These are phyloP conservation scores for Puccinia novopanici DNA, from an alignment of 1,284 basidiomycete genomes.

Conservation along the genomic window DNA sequence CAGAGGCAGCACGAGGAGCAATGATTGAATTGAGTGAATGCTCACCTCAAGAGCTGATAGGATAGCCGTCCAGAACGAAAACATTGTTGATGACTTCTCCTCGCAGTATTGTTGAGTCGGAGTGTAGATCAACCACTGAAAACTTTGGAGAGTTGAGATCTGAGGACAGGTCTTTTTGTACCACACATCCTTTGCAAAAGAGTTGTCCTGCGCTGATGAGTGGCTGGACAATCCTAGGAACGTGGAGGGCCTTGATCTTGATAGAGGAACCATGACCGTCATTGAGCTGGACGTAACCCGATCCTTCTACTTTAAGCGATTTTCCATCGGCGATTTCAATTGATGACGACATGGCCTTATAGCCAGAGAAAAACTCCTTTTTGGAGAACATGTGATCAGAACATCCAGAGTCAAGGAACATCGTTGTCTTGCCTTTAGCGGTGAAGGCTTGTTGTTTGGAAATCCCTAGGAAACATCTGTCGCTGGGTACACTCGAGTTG, in stretches of 20 bases:
- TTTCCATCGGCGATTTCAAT: slow-evolving; percentile 6
- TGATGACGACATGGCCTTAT: not conserved
- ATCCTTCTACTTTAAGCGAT: not conserved
- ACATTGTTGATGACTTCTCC: not conserved
- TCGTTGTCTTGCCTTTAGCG: not conserved
- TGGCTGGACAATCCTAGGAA: not conserved
- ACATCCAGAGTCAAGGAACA: slow-evolving; percentile 2
- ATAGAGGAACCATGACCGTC: too few relatives aligned
- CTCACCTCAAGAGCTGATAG: not conserved
- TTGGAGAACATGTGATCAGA: slow-evolving; percentile 28
- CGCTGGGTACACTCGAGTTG: not conserved
- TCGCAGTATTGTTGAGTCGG: not conserved
- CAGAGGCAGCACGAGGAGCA: too few relatives aligned
- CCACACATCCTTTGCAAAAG: not conserved
- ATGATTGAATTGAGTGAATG: not conserved
- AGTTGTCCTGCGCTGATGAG: slow-evolving; percentile 3
- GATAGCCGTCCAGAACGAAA: too few relatives aligned
- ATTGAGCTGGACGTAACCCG: not conserved
- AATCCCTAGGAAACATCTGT: not conserved
- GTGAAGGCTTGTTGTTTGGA: not conserved
- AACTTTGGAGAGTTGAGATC: not conserved
- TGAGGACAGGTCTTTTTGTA: not conserved
- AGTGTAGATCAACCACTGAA: not conserved
- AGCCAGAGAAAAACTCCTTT: not conserved
- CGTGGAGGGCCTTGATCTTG: not conserved